phyloP scores from a whole-genome alignment of 148 eudicot species.

The Drosera capensis region DNA sequence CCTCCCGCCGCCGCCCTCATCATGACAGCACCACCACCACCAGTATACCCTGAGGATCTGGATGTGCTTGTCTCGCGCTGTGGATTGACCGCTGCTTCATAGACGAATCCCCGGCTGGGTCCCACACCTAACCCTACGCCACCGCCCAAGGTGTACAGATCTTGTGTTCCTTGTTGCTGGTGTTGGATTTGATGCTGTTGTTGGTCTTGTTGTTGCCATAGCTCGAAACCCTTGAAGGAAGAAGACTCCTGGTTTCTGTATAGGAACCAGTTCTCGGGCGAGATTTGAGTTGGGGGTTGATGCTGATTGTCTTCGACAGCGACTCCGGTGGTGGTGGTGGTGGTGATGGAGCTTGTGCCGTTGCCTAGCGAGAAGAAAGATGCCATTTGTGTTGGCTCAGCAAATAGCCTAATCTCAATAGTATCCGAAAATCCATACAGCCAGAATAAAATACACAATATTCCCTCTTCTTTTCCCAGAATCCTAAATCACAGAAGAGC shows the following conservation, averaged over 20 bases:
- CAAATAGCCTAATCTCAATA: neutral
- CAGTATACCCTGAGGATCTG: too few relatives aligned
- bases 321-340: neutral
- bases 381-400: conserved; percentile 10
- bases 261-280: conserved; percentile 1
- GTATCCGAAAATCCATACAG: neutral
- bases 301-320: neutral
- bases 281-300: conserved; percentile 1
- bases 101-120: neutral
- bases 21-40: neutral
- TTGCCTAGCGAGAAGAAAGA: conserved; percentile 13
- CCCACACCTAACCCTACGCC: conserved; percentile 4
- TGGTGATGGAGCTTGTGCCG: neutral
- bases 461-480: too few relatives aligned
- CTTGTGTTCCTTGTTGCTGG: conserved; percentile 1
- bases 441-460: too few relatives aligned
- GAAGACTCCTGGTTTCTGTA: conserved; percentile 3
- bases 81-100: neutral
- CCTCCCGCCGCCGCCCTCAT: conserved; percentile 2
- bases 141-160: conserved; percentile 1
- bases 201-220: conserved; percentile 11
- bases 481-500: too few relatives aligned
- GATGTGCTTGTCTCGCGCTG: conserved; percentile 6
- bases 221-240: conserved; percentile 5
- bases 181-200: conserved; percentile 1